Conservation (phyloP, 345 rosid genomes). For the Boechera retrofracta region DNA sequence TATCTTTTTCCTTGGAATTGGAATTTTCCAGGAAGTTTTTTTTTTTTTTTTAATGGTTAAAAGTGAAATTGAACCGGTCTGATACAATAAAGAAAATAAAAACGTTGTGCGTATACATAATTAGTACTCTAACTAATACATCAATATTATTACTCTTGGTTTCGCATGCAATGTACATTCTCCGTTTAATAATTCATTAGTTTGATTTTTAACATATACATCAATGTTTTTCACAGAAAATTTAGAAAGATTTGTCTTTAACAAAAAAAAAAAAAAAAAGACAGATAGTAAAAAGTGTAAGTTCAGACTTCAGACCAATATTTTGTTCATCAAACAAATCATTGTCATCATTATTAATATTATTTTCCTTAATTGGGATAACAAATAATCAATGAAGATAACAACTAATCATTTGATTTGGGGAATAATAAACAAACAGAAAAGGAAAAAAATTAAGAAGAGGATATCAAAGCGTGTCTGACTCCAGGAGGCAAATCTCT, state of each 20-base stretch:
- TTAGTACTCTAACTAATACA: neutral
- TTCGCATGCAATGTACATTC: slow-evolving; percentile 16
- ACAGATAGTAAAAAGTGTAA: neutral
- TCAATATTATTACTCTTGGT: slow-evolving; percentile 2
- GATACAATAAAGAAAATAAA: neutral
- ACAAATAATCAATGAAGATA: slow-evolving; percentile 27
- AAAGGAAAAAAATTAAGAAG: slow-evolving; percentile 24
- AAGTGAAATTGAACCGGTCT: neutral
- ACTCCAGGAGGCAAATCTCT: slow-evolving; percentile 45
- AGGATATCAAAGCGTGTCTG: slow-evolving; percentile 45
- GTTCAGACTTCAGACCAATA: neutral
- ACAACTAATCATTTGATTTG: neutral
- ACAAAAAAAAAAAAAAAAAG: neutral
- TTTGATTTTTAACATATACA: neutral
- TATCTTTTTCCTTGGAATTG: neutral
- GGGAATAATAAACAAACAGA: slow-evolving; percentile 32
- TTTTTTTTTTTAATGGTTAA: neutral
- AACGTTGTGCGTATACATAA: neutral
- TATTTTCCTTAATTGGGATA: slow-evolving; percentile 34
- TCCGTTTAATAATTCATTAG: neutral
- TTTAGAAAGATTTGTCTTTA: neutral
- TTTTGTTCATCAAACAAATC: slow-evolving; percentile 32
- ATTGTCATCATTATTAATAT: slow-evolving; percentile 20
- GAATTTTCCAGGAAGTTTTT: too few species aligned
- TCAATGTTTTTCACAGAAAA: neutral